These are phyloP conservation scores for Colletotrichum sp. DNA, from an alignment of 2,329 filamentous ascomycete genomes.

Conservation along the genomic window DNA sequence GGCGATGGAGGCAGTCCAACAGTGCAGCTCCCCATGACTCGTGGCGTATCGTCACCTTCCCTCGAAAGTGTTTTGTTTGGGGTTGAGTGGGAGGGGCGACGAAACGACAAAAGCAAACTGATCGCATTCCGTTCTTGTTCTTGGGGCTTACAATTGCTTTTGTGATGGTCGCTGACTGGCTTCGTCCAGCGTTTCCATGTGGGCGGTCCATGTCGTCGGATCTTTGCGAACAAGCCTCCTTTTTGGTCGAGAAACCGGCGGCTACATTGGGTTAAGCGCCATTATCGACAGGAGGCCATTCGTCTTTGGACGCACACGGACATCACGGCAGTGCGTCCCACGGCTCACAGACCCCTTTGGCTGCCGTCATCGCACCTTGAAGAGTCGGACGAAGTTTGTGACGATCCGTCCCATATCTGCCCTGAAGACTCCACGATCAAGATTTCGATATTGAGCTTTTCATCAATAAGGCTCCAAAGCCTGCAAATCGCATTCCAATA, in stretches of 20 bases:
- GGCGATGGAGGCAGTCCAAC: background rate
- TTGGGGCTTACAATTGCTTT: background rate
- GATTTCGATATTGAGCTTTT: background rate
- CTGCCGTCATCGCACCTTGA: background rate
- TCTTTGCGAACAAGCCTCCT: constrained; percentile 18
- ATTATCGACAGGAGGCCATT: background rate
- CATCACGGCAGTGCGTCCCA: background rate
- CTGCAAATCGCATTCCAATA: background rate
- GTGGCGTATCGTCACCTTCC: background rate
- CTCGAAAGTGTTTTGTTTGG: background rate
- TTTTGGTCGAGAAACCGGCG: background rate
- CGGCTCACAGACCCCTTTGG: constrained; percentile 1
- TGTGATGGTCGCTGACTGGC: background rate
- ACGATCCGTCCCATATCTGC: background rate
- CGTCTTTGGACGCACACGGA: constrained; percentile 4
- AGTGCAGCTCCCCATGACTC: constrained; percentile 10
- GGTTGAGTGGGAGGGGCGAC: background rate
- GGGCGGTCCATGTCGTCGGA: constrained; percentile 12
- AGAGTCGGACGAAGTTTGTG: background rate
- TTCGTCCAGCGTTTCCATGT: constrained; percentile 6
- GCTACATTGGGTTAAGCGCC: background rate
- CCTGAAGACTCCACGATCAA: background rate
- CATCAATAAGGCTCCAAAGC: background rate
- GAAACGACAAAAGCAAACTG: background rate
- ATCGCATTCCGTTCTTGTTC: background rate